A percentile compares a stretch with the other conserved stretches of the same genome.
phyloP scores from a whole-genome alignment of 345 rosid genomes.

The Lepidium didymum region DNA sequence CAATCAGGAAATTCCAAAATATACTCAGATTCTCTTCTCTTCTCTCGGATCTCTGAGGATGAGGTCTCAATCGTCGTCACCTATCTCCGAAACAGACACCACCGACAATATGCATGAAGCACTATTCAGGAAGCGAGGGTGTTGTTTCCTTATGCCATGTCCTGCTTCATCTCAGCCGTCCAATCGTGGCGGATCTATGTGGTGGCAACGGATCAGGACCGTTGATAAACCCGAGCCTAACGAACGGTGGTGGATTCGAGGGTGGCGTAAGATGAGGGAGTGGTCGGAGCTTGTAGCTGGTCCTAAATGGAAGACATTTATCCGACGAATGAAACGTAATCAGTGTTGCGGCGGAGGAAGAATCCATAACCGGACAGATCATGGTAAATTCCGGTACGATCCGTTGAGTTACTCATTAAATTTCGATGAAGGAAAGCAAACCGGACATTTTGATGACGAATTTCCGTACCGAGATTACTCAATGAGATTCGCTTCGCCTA shows the following conservation, averaged over 20 bases:
- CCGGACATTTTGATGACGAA: slow-evolving; percentile 31
- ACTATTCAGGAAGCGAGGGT: slow-evolving; percentile 23
- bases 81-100: slow-evolving; percentile 5
- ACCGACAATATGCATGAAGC: slow-evolving; percentile 26
- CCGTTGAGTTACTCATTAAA: slow-evolving; percentile 68
- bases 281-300: slow-evolving; percentile 47
- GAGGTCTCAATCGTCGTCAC: neutral
- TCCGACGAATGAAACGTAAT: slow-evolving; percentile 26
- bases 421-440: slow-evolving; percentile 58
- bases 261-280: slow-evolving; percentile 37
- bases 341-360: slow-evolving; percentile 8
- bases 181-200: slow-evolving; percentile 18
- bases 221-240: slow-evolving; percentile 2
- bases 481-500: slow-evolving; percentile 31
- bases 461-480: slow-evolving; percentile 35
- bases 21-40: neutral
- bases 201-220: slow-evolving; percentile 35
- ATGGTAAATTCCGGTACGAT: slow-evolving; percentile 54
- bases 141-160: slow-evolving; percentile 40
- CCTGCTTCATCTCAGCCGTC: slow-evolving; percentile 4
- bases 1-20: neutral
- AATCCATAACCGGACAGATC: slow-evolving; percentile 6
- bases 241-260: slow-evolving; percentile 29
- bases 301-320: slow-evolving; percentile 43
- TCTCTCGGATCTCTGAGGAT: slow-evolving; percentile 6